A percentile compares a stretch with the other conserved stretches of the same genome.
phyloP scores from a whole-genome alignment of 1,284 basidiomycete species.

The Ustilago nuda region DNA sequence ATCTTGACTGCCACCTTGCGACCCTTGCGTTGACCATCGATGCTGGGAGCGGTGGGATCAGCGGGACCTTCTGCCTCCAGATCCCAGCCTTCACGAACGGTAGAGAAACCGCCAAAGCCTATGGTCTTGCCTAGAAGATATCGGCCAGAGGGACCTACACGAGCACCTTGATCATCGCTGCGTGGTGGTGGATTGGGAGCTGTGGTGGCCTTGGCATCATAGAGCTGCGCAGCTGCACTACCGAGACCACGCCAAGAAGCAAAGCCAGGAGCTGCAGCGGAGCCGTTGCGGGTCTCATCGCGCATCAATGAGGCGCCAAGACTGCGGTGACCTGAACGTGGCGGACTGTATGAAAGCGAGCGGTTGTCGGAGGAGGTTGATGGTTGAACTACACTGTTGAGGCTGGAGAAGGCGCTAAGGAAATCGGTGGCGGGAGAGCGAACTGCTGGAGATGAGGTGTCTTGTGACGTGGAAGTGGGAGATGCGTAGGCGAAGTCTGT shows the following conservation, averaged over 20 bases:
- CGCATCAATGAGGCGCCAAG: slow-evolving; percentile 31
- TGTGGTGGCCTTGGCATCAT: slow-evolving; percentile 24
- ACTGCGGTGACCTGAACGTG: slow-evolving; percentile 37
- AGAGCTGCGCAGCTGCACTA: slow-evolving; percentile 45
- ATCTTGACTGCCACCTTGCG: slow-evolving; percentile 60
- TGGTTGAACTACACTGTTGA: slow-evolving; percentile 45
- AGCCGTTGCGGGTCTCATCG: slow-evolving; percentile 26
- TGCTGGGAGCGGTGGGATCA: slow-evolving; percentile 30
- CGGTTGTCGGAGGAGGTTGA: slow-evolving; percentile 32
- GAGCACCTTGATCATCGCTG: slow-evolving; percentile 55
- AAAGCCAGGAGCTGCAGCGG: slow-evolving; percentile 27
- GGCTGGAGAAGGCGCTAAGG: slow-evolving; percentile 75
- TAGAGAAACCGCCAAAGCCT: slow-evolving; percentile 87
- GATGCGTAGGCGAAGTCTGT: slow-evolving; percentile 14
- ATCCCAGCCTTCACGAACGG: slow-evolving; percentile 76
- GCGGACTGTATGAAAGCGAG: slow-evolving; percentile 48
- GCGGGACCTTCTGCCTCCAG: slow-evolving; percentile 29
- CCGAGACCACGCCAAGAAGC: slow-evolving; percentile 41
- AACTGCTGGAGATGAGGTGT: slow-evolving; percentile 13
- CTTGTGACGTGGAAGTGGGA: slow-evolving; percentile 19
- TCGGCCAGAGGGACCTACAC: slow-evolving; percentile 56
- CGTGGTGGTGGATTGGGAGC: slow-evolving; percentile 28
- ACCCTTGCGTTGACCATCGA: slow-evolving; percentile 32
- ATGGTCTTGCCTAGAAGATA: slow-evolving; percentile 83
- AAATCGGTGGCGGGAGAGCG: slow-evolving; percentile 79